Conservation (phyloP, 164 flowering plant species). For the Taxillus chinensis region DNA sequence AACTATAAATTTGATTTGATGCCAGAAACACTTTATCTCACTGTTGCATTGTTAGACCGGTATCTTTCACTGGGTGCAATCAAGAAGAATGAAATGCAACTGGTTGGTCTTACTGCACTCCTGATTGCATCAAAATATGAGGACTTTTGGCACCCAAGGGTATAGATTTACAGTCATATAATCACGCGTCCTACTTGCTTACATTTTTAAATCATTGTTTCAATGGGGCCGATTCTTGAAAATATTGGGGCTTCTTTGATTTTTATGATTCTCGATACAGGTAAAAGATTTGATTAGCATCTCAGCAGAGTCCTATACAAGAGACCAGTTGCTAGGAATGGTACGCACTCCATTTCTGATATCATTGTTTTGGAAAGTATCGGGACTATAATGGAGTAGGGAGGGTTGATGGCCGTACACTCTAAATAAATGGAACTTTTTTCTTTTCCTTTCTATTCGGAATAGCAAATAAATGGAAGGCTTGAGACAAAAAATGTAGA, state of each 20-base stretch:
- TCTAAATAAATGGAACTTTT: no score
- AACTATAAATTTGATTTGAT: conserved; percentile 78
- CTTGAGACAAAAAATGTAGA: no score
- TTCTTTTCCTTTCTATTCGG: no score
- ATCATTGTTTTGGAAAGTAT: no score
- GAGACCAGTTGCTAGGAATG: conserved; percentile 71
- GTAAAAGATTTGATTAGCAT: conserved; percentile 68
- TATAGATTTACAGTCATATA: conserved; percentile 8
- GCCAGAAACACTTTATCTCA: conserved; percentile 86
- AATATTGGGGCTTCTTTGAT: conserved; percentile 5
- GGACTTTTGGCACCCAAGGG: conserved; percentile 95
- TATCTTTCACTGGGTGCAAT: conserved; percentile 55
- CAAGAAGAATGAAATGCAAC: conserved; percentile 65
- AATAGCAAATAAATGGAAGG: no score
- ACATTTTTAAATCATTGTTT: conserved; percentile 3
- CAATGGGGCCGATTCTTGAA: neutral
- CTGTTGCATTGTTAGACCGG: conserved; percentile 58
- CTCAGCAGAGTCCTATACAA: conserved; percentile 63
- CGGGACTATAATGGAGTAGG: no score
- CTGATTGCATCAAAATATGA: conserved; percentile 88
- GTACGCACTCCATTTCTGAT: conserved; percentile 19
- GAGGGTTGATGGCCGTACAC: no score
- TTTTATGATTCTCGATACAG: conserved; percentile 22
- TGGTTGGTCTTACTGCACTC: conserved; percentile 86
- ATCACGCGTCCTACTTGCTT: neutral